Percentiles rank a stretch among this genome's conserved stretches.
Evolutionary conservation across 2,329 filamentous ascomycete species (phyloP).

Genomic region (Juglanconis sp.): DNA sequence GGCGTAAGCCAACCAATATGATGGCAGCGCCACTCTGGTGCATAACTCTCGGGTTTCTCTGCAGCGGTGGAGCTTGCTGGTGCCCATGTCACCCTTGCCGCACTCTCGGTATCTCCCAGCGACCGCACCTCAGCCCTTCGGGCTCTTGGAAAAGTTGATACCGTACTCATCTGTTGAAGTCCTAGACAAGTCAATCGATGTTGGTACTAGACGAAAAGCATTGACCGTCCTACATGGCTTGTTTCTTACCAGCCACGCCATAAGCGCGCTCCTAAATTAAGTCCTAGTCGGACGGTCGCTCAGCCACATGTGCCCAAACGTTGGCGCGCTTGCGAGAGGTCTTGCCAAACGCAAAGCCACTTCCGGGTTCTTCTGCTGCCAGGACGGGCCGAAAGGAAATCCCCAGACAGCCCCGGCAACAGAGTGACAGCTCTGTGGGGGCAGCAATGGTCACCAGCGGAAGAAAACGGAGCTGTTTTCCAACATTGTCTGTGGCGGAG

Average conservation of each 20-base stretch:
- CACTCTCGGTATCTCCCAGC: too few species aligned
- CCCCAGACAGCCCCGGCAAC: background rate
- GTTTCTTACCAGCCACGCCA: background rate
- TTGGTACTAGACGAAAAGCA: background rate
- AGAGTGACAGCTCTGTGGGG: too few species aligned
- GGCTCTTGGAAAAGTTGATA: too few species aligned
- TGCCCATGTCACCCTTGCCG: background rate
- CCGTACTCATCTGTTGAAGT: too few species aligned
- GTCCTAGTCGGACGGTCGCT: background rate
- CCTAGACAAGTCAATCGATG: background rate
- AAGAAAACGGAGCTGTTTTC: too few species aligned
- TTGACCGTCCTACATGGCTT: too few species aligned
- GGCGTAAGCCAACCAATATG: conserved; percentile 6
- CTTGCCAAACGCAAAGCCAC: background rate
- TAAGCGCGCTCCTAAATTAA: background rate
- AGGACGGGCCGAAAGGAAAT: background rate
- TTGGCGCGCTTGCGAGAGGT: background rate
- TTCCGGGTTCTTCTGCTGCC: background rate
- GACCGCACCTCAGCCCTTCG: too few species aligned
- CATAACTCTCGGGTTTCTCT: background rate
- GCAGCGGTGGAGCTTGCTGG: background rate
- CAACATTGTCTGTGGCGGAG: background rate
- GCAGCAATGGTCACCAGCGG: too few species aligned
- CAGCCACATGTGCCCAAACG: background rate
- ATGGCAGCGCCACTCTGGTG: background rate